Evolutionary conservation across 208 protist genomes (phyloP).

Genomic region (Leptomonas seymouri): DNA sequence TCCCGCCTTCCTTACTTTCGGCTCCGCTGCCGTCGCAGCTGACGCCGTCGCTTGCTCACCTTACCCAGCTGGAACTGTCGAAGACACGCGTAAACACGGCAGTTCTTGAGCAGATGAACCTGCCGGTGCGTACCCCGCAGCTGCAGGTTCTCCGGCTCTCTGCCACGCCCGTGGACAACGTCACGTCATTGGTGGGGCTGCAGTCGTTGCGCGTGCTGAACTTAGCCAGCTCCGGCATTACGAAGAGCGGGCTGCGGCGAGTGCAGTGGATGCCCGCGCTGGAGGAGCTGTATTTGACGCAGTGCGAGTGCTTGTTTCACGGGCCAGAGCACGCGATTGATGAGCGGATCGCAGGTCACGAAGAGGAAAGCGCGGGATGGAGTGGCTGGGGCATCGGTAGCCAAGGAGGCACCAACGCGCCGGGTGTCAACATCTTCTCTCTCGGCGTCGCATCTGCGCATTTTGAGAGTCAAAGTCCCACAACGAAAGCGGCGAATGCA

Average conservation of each 20-base stretch:
- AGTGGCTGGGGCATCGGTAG: no score
- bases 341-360: no score
- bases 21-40: no score
- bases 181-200: background rate
- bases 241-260: background rate
- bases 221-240: background rate
- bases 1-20: background rate
- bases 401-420: no score
- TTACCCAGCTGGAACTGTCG: slow-evolving; percentile 6
- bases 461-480: background rate
- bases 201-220: slow-evolving; percentile 4
- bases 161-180: slow-evolving; percentile 6
- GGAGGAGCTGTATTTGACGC: slow-evolving; percentile 10
- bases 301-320: slow-evolving; percentile 5
- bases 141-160: slow-evolving; percentile 9
- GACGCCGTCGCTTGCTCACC: background rate
- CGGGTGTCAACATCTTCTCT: background rate
- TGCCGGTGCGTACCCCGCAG: slow-evolving; percentile 11
- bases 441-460: background rate
- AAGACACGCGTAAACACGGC: slow-evolving; percentile 7
- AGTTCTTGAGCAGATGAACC: background rate
- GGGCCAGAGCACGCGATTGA: no score
- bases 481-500: background rate
- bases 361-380: background rate
- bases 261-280: slow-evolving; percentile 18